Evolutionary conservation across 2,329 filamentous ascomycete species (phyloP), one percentile per base, ranked within the genome.

Genomic region (Microdochium paspali): DNA sequence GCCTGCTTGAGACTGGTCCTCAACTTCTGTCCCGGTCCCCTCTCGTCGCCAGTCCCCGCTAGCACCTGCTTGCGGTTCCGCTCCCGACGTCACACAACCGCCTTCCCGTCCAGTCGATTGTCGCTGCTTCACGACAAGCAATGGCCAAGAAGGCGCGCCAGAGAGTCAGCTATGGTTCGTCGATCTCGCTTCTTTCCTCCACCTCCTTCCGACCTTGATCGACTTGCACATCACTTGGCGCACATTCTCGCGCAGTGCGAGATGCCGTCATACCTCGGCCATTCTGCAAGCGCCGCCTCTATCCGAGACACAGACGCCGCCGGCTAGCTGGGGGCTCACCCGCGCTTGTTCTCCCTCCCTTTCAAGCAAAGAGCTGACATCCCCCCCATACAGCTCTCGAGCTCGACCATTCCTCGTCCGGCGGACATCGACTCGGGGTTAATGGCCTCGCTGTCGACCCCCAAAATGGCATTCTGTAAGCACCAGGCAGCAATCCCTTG

Each of bases 381-480:
- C 45, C 49, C 24, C 3, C 15, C 45, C 39, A 7, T 28, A 18
- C 56, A 81, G 77, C 81, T 59, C 73, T 81, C 59, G 76, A 80
- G 61, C 74, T 77, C 52, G 74, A 75, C 53, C 75, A 76, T 57
- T 72, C 74, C 40, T 77, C 76, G 44, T 71, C 67, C 42, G 89
- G 88, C 55, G 91, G 91, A 49, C 93, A 98, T 72, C 79, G 90
- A 58, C 81, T 97, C 48, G 93, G 93, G 54, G 89, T 98, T 57
- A 96, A 97, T 74, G 90, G 91, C 53, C 80, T 98, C 51, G 89
- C 89, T 46, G 84, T 96, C 54, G 93, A 97, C 68, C 73, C 77
- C 51, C 76, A 84, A 56, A 87, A 86, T 65, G 87, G 85, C 48
- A 90, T 95, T 51, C 77, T 98, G 90, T 96, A 74, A 74, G 85